phyloP scores from a whole-genome alignment of 129 eudicot species.

The Tagetes patula region DNA sequence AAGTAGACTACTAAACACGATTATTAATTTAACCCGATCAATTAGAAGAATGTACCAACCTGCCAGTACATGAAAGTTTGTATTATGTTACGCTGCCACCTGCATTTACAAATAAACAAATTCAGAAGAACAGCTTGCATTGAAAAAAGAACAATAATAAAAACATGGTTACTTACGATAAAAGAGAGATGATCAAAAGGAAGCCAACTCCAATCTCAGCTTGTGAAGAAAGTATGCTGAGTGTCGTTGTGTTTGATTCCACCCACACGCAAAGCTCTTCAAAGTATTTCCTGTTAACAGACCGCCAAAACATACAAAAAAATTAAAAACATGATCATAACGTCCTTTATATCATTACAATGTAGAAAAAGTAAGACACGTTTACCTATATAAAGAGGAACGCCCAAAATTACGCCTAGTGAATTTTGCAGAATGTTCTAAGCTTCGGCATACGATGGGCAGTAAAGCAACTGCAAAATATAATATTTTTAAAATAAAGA shows the following conservation, averaged over 20 bases:
- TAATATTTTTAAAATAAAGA: constrained; percentile 2
- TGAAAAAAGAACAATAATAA: background rate
- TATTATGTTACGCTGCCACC: constrained; percentile 93
- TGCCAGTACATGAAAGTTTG: constrained; percentile 98
- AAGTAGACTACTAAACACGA: background rate
- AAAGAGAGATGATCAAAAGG: constrained; percentile 68
- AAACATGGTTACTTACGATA: constrained; percentile 63
- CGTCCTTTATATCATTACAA: background rate
- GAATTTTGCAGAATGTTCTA: constrained; percentile 81
- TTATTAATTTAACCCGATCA: background rate
- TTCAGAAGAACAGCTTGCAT: background rate
- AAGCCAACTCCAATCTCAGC: constrained; percentile 95
- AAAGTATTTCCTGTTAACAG: constrained; percentile 73
- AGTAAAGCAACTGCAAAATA: constrained; percentile 74
- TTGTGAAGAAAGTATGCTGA: constrained; percentile 85
- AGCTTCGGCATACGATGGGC: constrained; percentile 75
- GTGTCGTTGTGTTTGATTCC: constrained; percentile 84
- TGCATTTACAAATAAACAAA: constrained; percentile 36
- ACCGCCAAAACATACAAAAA: background rate
- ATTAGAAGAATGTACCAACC: constrained; percentile 47
- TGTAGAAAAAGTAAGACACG: background rate
- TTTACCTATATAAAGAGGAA: constrained; percentile 80
- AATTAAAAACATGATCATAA: background rate
- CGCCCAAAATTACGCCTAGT: constrained; percentile 72
- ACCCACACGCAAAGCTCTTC: constrained; percentile 96